These are phyloP conservation scores for Annona cherimola DNA, from an alignment of 164 flowering plant species.

Conservation along the genomic window DNA sequence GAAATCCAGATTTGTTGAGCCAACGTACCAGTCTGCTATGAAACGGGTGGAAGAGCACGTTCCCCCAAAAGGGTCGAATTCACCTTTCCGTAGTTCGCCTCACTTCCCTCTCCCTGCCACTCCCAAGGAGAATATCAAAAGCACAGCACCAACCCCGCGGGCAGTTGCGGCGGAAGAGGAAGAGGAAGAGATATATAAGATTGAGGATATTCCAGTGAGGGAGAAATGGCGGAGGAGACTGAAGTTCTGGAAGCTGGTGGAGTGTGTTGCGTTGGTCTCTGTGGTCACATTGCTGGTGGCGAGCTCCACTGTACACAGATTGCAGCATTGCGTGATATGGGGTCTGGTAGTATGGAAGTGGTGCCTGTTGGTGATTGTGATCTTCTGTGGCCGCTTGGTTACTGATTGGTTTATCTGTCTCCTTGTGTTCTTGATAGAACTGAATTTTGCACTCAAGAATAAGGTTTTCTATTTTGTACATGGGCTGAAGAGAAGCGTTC, in stretches of 20 bases:
- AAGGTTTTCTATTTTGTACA: slow-evolving; percentile 74
- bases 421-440: slow-evolving; percentile 61
- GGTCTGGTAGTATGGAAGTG: slow-evolving; percentile 72
- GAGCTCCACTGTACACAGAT: slow-evolving; percentile 36
- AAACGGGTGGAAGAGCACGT: too few relatives aligned
- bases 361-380: slow-evolving; percentile 57
- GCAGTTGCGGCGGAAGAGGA: slow-evolving; percentile 30
- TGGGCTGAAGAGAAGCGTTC: slow-evolving; percentile 60
- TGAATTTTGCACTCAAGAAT: slow-evolving; percentile 56
- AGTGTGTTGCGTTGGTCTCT: slow-evolving; percentile 41
- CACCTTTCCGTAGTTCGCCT: slow-evolving; percentile 23
- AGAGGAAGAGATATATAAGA: slow-evolving; percentile 53
- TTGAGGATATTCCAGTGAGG: slow-evolving; percentile 14
- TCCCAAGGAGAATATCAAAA: slow-evolving; percentile 21
- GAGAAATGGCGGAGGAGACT: slow-evolving; percentile 29
- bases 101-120: slow-evolving; percentile 6
- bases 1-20: too few relatives aligned
- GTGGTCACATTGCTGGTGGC: slow-evolving; percentile 33
- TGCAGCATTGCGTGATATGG: slow-evolving; percentile 36
- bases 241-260: slow-evolving; percentile 26
- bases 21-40: too few relatives aligned
- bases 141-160: slow-evolving; percentile 33
- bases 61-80: background rate
- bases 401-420: slow-evolving; percentile 52
- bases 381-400: slow-evolving; percentile 59